Conservation (phyloP, 2,329 filamentous ascomycete genomes). For the Teratosphaeria gauchensis region DNA sequence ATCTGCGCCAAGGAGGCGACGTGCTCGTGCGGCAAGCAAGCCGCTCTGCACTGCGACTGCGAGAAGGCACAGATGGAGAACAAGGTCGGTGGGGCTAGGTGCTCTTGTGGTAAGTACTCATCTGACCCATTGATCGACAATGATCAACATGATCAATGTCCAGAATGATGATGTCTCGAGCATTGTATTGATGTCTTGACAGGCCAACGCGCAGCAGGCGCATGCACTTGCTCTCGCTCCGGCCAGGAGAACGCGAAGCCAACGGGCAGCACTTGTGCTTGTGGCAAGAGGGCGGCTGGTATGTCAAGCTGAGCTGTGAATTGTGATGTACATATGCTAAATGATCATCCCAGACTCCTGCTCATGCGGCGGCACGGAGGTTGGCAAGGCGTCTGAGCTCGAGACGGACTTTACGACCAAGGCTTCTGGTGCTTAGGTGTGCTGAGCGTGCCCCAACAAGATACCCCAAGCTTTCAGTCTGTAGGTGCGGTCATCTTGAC, state of each 20-base stretch:
- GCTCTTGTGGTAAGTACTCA: constrained; percentile 62
- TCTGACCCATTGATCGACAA: not conserved
- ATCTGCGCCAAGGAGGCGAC: constrained; percentile 36
- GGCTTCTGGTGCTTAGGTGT: constrained; percentile 24
- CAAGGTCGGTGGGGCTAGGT: constrained; percentile 59
- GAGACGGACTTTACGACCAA: constrained; percentile 85
- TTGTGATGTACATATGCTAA: not conserved
- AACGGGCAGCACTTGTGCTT: constrained; percentile 58
- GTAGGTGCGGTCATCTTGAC: not conserved
- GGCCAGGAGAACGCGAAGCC: constrained; percentile 57
- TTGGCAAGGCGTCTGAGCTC: constrained; percentile 52
- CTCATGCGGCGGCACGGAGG: constrained; percentile 68
- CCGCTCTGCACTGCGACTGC: constrained; percentile 79
- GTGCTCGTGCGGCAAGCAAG: constrained; percentile 75
- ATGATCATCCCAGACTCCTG: constrained; percentile 22
- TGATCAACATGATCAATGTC: not conserved
- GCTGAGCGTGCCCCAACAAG: not conserved
- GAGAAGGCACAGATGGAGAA: constrained; percentile 70
- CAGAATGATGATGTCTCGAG: not conserved
- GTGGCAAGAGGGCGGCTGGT: constrained; percentile 66
- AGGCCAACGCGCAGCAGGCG: constrained; percentile 64
- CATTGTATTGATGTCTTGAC: not conserved
- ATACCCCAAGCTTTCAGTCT: not conserved
- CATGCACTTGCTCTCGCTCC: constrained; percentile 73
- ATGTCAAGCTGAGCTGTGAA: constrained; percentile 21